phyloP scores from a whole-genome alignment of 1,284 basidiomycete species.

The Cryptococcus wingfieldii region DNA sequence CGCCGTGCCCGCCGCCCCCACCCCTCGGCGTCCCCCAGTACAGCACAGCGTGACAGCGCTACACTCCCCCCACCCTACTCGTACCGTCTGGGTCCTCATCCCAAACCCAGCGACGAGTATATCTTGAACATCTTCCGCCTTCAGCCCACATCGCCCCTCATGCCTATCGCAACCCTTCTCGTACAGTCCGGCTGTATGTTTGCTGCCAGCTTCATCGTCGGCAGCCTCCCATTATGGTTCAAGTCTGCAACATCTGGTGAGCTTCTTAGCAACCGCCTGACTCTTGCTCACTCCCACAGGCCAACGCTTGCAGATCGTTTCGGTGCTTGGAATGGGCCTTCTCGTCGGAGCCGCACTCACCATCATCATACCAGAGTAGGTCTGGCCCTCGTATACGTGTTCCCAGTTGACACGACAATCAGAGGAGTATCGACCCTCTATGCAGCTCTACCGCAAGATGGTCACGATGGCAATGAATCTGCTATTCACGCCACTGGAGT shows the following conservation, averaged over 20 bases:
- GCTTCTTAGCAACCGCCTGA: slow-evolving; percentile 26
- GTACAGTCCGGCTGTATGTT: slow-evolving; percentile 67
- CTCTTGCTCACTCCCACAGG: slow-evolving; percentile 36
- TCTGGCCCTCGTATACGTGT: slow-evolving; percentile 1
- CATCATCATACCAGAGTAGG: slow-evolving; percentile 86
- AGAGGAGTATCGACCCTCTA: slow-evolving; percentile 50
- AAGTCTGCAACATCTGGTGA: slow-evolving; percentile 62
- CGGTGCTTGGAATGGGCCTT: slow-evolving; percentile 72
- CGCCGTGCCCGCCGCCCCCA: background rate
- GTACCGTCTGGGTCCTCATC: background rate
- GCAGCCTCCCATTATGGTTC: slow-evolving; percentile 69
- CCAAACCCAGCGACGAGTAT: background rate
- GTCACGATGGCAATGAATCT: slow-evolving; percentile 41
- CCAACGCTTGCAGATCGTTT: slow-evolving; percentile 59
- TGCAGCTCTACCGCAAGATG: slow-evolving; percentile 35
- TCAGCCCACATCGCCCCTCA: slow-evolving; percentile 12
- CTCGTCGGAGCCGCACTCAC: slow-evolving; percentile 82
- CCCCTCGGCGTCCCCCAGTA: background rate
- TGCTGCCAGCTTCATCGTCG: slow-evolving; percentile 64
- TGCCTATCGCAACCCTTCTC: slow-evolving; percentile 52
- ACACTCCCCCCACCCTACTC: background rate
- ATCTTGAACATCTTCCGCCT: background rate
- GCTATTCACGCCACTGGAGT: slow-evolving; percentile 60
- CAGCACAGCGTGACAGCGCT: background rate
- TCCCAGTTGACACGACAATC: background rate